Percentiles rank a stretch among this genome's conserved stretches.
Conservation (phyloP, 1,284 basidiomycete genomes). For the Athelia sp. region DNA sequence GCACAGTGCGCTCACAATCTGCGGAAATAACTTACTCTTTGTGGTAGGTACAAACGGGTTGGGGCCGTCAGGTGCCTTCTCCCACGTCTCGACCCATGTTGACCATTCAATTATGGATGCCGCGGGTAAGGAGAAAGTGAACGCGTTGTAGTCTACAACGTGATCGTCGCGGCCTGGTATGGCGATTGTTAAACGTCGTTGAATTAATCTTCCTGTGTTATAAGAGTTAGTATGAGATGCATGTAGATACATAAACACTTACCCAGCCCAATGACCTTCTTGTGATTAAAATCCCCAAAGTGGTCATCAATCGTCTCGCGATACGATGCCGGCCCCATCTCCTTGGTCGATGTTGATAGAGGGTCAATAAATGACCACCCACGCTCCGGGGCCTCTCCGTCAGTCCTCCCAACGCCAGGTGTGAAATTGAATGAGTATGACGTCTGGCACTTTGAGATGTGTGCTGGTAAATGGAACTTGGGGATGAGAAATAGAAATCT, state of each 20-base stretch:
- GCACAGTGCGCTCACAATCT: not conserved
- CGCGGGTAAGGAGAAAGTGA: not conserved
- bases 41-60: slow-evolving; percentile 5
- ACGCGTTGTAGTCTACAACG: slow-evolving; percentile 1
- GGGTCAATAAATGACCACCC: slow-evolving; percentile 20
- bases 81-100: slow-evolving; percentile 1
- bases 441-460: slow-evolving; percentile 11
- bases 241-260: not conserved
- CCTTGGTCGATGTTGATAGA: slow-evolving; percentile 10
- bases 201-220: not conserved
- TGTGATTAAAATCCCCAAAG: slow-evolving; percentile 19
- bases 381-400: too few relatives aligned
- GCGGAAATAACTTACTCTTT: not conserved
- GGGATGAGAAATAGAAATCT: slow-evolving; percentile 10
- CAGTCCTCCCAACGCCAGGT: slow-evolving; percentile 10
- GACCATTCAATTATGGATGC: slow-evolving; percentile 2
- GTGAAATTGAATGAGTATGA: slow-evolving; percentile 15
- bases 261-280: slow-evolving; percentile 14
- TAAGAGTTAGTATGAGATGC: not conserved
- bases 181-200: not conserved
- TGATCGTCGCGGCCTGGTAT: too few relatives aligned
- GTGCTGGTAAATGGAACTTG: too few relatives aligned
- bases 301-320: slow-evolving; percentile 18
- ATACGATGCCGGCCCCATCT: slow-evolving; percentile 16
- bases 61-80: not conserved